phyloP scores from a whole-genome alignment of 306 rosid species.

The Astragalus glycyphyllos region DNA sequence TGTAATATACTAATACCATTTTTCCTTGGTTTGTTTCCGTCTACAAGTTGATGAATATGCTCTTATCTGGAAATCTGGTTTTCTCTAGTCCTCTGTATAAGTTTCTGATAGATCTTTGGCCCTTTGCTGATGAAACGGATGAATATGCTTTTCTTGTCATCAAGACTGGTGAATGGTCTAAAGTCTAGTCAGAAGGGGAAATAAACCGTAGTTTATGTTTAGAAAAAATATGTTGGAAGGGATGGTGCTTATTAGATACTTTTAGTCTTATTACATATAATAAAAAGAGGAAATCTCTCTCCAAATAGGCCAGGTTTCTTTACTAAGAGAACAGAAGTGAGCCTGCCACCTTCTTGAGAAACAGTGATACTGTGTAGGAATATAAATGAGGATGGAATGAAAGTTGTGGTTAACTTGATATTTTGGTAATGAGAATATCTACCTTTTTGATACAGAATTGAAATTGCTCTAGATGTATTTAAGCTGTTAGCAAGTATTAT shows the following conservation, averaged over 20 bases:
- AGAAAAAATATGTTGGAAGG: neutral
- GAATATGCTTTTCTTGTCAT: neutral
- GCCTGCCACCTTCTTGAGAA: conserved; percentile 8
- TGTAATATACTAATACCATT: neutral
- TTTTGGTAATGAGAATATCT: conserved; percentile 16
- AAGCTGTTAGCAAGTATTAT: conserved; percentile 16
- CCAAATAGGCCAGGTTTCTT: conserved; percentile 7
- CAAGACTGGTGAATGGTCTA: conserved; percentile 16
- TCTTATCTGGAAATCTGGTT: neutral
- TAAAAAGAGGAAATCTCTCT: neutral
- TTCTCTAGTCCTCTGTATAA: conserved; percentile 4
- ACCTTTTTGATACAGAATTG: conserved; percentile 12
- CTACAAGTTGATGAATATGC: conserved; percentile 25
- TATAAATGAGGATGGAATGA: conserved; percentile 13
- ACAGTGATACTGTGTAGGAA: neutral
- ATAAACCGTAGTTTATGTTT: conserved; percentile 13
- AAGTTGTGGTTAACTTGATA: conserved; percentile 2
- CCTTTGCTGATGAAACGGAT: neutral
- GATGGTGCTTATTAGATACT: neutral
- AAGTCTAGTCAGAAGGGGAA: conserved; percentile 9
- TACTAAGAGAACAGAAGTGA: neutral
- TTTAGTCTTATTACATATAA: conserved; percentile 11
- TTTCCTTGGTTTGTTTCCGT: conserved; percentile 7
- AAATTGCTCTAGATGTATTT: conserved; percentile 12
- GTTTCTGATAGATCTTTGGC: conserved; percentile 12